Evolutionary conservation across 2,329 filamentous ascomycete species (phyloP), one percentile per base, ranked within the genome.

Genomic region (Fusarium bulbicola): DNA sequence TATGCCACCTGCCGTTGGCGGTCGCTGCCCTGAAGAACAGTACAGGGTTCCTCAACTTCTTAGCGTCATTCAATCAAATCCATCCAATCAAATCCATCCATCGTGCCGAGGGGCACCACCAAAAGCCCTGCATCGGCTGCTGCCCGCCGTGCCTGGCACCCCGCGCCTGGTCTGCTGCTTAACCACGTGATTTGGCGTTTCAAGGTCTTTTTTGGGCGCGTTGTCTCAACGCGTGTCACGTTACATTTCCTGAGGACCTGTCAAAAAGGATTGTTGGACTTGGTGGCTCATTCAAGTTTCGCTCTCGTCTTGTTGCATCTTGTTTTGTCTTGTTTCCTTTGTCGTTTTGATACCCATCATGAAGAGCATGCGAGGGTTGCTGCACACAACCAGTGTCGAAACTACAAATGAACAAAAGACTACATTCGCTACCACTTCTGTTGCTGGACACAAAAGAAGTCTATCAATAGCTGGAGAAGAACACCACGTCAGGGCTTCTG

Each of bases 301-400:
- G 43, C 47, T 54, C 43, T 49, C 24, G 26, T 46, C 43, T 46
- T 46, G 43, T 49, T 26, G 32, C 49, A 30, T 30, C 30, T 30
- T 30, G 30, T 13, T 30, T 13, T 13, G 34, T 40, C 30, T 62
- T 26, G 11, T 21, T 30, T 61, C 7, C 30, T 43, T 30, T 34
- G 16, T 59, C 21, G 24, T 42, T n/a, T 52, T 61, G 50, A 39
- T 16, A 49, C 73, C 66, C 72, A 77, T 45, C 53, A 85, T 85
- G 83, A 79, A 82, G 74, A 80, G 79, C 74, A 83, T 83, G 79
- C 80, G 79, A 66, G 82, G 85, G 57, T 72, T 84, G 49, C 76
- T 84, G 52, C 86, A 89, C 79, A 85, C 85, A 64, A 88, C 86
- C 70, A 88, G 86, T 63, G 80, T 89, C 37, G 83, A 87, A 60